Percentiles rank a stretch among this genome's conserved stretches.
phyloP scores from a whole-genome alignment of 2,329 filamentous ascomycete genomes.

The Acrocalymma vagum region DNA sequence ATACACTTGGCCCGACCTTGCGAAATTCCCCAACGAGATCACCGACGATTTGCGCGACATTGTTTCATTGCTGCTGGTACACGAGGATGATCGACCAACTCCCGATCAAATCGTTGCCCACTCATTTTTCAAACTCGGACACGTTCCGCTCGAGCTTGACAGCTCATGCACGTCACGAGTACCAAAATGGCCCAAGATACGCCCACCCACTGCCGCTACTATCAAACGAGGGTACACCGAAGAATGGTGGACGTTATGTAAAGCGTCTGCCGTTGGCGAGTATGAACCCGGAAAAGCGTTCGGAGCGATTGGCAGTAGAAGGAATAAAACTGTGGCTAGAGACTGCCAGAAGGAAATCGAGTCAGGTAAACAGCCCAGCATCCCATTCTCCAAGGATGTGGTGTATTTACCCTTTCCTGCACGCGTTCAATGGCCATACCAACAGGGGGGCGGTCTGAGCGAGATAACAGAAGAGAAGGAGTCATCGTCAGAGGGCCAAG shows the following conservation, averaged over 20 bases:
- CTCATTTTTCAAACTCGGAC: conserved; percentile 79
- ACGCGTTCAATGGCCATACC: conserved; percentile 47
- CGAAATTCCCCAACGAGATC: conserved; percentile 73
- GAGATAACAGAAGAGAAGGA: conserved; percentile 53
- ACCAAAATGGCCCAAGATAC: conserved; percentile 57
- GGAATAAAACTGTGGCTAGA: conserved; percentile 58
- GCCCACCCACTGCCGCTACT: conserved; percentile 52
- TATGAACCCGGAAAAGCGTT: conserved; percentile 56
- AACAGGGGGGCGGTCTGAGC: conserved; percentile 40
- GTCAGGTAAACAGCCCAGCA: conserved; percentile 56
- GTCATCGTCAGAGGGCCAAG: conserved; percentile 46
- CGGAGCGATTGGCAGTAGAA: conserved; percentile 55
- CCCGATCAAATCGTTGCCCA: conserved; percentile 83
- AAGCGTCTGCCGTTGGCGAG: conserved; percentile 59
- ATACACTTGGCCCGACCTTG: conserved; percentile 79
- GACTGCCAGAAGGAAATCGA: conserved; percentile 60
- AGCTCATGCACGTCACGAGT: conserved; percentile 53
- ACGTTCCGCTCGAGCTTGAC: conserved; percentile 68
- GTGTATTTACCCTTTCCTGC: conserved; percentile 58
- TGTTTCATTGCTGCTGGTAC: conserved; percentile 77
- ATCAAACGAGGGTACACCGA: conserved; percentile 58
- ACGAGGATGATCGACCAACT: conserved; percentile 76
- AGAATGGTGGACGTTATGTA: conserved; percentile 61
- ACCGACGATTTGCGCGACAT: conserved; percentile 80
- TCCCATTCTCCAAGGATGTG: conserved; percentile 57